Conservation (phyloP, 176 grass and related monocot species). For the Oropetium thomaeum region DNA sequence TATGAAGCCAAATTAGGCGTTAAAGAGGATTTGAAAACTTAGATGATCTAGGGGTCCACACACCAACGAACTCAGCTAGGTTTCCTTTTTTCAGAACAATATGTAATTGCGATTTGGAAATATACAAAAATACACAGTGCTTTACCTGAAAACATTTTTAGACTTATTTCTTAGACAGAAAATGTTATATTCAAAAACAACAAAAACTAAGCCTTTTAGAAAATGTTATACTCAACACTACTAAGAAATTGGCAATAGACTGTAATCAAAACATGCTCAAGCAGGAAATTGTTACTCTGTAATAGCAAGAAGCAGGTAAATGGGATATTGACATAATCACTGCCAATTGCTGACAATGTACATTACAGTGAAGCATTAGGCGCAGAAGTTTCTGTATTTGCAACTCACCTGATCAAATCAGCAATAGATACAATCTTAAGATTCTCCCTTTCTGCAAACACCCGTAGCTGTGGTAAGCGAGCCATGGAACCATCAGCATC, state of each 20-base stretch:
- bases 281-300: background rate
- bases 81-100: background rate
- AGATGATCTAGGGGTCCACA: background rate
- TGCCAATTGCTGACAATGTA: background rate
- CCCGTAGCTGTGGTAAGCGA: constrained; percentile 57
- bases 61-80: background rate
- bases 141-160: background rate
- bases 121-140: background rate
- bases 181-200: too few relatives aligned
- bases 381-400: background rate
- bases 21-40: background rate
- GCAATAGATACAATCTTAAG: constrained; percentile 93
- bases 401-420: constrained; percentile 74
- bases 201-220: too few relatives aligned
- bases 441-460: constrained; percentile 83
- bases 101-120: background rate
- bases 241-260: background rate
- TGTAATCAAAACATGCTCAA: background rate
- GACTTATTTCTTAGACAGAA: background rate
- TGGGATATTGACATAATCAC: background rate
- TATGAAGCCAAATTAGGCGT: background rate
- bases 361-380: background rate
- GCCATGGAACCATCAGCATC: constrained; percentile 85
- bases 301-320: background rate
- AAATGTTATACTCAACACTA: background rate